Evolutionary conservation across 2,329 filamentous ascomycete species (phyloP), one percentile per base, ranked within the genome.

Genomic region (Parastagonospora nodorum): DNA sequence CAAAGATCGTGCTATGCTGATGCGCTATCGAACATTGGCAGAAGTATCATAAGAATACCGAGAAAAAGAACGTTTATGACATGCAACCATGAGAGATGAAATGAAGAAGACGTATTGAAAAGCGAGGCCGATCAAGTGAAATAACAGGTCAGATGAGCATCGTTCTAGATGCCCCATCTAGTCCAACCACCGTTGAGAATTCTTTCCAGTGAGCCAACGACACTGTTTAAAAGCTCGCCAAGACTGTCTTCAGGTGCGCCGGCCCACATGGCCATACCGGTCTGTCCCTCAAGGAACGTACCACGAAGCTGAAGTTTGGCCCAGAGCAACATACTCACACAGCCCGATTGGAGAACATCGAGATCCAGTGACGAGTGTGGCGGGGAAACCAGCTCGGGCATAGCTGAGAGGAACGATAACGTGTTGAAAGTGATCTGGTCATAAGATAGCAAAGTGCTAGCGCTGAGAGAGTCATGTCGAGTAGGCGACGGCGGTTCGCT

Each of bases 161-260:
- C 39, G 12, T 38, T 33, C 65, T 42, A 72, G 14, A 71, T 51
- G 31, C 53, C 59, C 68, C 66, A 72, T 2, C 52, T 58, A n/a
- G 60, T 57, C 69, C 71, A 73, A 1, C 61, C 63, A 8, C 57
- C 52, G 7, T 51, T 43, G 40, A 73, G 52, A 12, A 72, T 60
- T 27, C 64, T 64, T 41, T 71, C 68, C n/a, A 73, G 42, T 6
- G 63, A 63, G 0, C 58, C 48, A 3, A 68, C 55, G 14, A 68
- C 58, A 5, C 63, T 60, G 27, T 70, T 62, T 12, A 71, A 50
- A 5, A 72, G 55, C 43, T 73, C 69, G 2, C 69, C 71, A 10
- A 61, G 58, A 2, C 61, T 46, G 14, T 66, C 62, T 2, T 53
- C 58, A 32, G 62, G 51, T n/a, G 48, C 35, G 28, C 51, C 45